Evolutionary conservation across 192 early-diverging fungal genomes (phyloP).

Genomic region (Mortierella hygrophila): DNA sequence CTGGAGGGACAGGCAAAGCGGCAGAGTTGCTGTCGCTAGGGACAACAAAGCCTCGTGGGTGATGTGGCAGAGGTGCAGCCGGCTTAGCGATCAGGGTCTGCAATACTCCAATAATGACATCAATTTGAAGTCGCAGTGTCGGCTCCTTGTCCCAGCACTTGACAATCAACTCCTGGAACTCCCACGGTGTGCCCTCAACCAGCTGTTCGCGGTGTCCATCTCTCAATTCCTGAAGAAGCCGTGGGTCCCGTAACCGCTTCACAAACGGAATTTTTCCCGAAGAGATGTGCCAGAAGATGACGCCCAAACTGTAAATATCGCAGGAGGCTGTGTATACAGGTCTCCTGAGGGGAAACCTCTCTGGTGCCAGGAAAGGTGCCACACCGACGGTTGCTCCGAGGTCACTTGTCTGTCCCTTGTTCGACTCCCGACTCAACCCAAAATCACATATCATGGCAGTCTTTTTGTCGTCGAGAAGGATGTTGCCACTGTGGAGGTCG

Average conservation of each 20-base stretch:
- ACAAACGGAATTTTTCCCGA: slow-evolving; percentile 51
- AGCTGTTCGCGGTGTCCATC: slow-evolving; percentile 42
- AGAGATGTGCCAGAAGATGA: slow-evolving; percentile 60
- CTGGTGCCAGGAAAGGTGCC: slow-evolving; percentile 46
- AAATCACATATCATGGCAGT: slow-evolving; percentile 56
- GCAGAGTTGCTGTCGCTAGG: slow-evolving; percentile 37
- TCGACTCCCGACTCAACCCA: slow-evolving; percentile 38
- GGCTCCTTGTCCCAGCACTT: slow-evolving; percentile 57
- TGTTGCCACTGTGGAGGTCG: slow-evolving; percentile 63
- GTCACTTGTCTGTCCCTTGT: slow-evolving; percentile 31
- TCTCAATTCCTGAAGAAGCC: slow-evolving; percentile 38
- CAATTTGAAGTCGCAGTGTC: slow-evolving; percentile 45
- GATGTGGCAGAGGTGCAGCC: slow-evolving; percentile 28
- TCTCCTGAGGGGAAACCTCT: slow-evolving; percentile 32
- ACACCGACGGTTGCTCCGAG: slow-evolving; percentile 42
- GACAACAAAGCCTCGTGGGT: slow-evolving; percentile 31
- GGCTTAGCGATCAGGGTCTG: slow-evolving; percentile 47
- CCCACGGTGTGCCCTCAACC: slow-evolving; percentile 45
- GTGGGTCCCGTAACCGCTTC: slow-evolving; percentile 31
- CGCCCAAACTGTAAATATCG: slow-evolving; percentile 58
- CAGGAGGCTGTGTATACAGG: slow-evolving; percentile 50
- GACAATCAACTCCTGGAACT: slow-evolving; percentile 51
- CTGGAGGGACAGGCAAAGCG: slow-evolving; percentile 44
- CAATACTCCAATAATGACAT: slow-evolving; percentile 54
- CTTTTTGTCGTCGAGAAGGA: slow-evolving; percentile 56